Evolutionary conservation across 2,329 filamentous ascomycete genomes (phyloP), one percentile per base, ranked within the genome.

Genomic region (Epicoccum sorghinum): DNA sequence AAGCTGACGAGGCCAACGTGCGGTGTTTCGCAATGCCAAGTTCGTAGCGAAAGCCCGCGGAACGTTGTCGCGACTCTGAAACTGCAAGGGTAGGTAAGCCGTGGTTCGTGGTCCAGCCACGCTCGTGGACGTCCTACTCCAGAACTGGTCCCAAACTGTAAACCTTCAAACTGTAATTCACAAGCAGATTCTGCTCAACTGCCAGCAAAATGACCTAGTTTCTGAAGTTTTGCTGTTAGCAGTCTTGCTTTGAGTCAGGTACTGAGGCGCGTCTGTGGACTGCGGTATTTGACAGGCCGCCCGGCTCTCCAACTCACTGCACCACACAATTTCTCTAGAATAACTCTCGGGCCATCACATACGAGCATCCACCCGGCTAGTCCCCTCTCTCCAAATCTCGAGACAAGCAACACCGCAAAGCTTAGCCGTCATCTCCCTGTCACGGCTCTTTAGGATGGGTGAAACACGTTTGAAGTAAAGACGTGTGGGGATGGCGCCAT

Each of bases 1-100:
- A 47, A 50, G 61, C 60, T 62, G 62, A 61, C 59, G 61, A 65
- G 49, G 58, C 57, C 48, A 40, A 51, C 12, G 47, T 40, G 40
- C 51, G 36, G 57, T 58, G 66, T 69, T 67, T 68, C 61, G 57
- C 54, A 58, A 57, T 62, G 62, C 63, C 62, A 68, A 66, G 64
- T 41, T 47, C 46, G 30, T 50, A 42, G 46, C 42, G 52, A 62
- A 62, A 58, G 52, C 51, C 44, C 52, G 32, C 40, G 47, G 45
- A 43, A 38, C 25, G 37, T 38, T 47, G 58, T 48, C 43, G 50
- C 59, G 45, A 45, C 24, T 52, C 57, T 66, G 62, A 66, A 66
- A 66, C 64, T 24, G 46, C 41, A 54, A 38, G 36, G 30, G 41
- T 48, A 41, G 29, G 24, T 39, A 13, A 29, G 9, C 18, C 47